These are phyloP conservation scores for Aspergillus steynii DNA, from an alignment of 495 filamentous ascomycete genomes.

Conservation along the genomic window DNA sequence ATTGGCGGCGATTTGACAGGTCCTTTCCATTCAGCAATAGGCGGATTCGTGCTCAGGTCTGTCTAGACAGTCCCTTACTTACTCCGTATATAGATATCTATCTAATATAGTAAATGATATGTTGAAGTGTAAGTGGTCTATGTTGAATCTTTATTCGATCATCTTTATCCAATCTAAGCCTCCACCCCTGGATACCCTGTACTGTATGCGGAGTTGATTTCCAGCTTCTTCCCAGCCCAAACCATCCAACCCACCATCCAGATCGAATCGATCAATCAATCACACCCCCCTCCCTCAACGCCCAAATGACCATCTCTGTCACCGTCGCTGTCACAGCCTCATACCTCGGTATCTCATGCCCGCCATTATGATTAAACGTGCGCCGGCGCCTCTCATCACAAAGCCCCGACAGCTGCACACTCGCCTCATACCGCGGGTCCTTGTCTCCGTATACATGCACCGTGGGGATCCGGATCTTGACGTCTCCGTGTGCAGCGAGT, in stretches of 20 bases:
- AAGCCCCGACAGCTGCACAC: slow-evolving; percentile 15
- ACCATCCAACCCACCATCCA: background rate
- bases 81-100: too few relatives aligned
- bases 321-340: slow-evolving; percentile 5
- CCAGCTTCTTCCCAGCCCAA: background rate
- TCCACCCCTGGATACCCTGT: too few relatives aligned
- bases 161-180: background rate
- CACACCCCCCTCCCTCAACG: slow-evolving; percentile 1
- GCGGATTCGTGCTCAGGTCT: too few relatives aligned
- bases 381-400: slow-evolving; percentile 1
- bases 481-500: background rate
- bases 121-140: background rate
- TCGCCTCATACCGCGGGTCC: slow-evolving; percentile 15
- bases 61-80: too few relatives aligned
- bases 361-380: slow-evolving; percentile 14
- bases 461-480: slow-evolving; percentile 13
- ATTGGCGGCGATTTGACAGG: too few relatives aligned
- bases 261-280: background rate
- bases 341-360: slow-evolving; percentile 15
- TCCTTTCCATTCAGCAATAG: too few relatives aligned
- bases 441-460: slow-evolving; percentile 17
- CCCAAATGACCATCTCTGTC: slow-evolving; percentile 7
- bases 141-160: background rate
- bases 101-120: too few relatives aligned
- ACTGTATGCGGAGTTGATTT: background rate